Base-by-base conservation (phyloP, 2,329 filamentous ascomycete genomes). In the Cercospora berteroae region DNA sequence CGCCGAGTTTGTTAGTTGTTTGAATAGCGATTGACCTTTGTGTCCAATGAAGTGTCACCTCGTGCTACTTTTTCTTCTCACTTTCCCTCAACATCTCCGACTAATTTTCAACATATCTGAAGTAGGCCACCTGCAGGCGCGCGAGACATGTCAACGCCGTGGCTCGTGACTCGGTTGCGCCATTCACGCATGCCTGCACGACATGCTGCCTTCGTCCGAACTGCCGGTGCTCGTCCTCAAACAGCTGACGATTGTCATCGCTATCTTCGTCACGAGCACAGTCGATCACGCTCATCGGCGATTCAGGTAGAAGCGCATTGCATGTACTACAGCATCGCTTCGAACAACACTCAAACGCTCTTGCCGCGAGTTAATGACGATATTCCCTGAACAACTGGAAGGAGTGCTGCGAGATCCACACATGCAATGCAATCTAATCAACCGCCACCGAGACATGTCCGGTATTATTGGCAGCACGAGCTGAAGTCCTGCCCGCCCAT, bases 1-100 rank as follows among this genome's bases (percentile, higher is more conserved):
- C 69, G 69, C 69, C 66, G 52, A 56, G 27, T 27, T 64, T 44
- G 33, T 57, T 64, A 63, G 58, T 18, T 64, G 42, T 67, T 63
- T 60, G 59, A 60, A 64, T 63, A 69, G 65, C 55, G 55, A 64
- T 50, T 63, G 61, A 36, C 57, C 60, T 27, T 16, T 31, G 65
- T 18, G 63, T 64, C 63, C 27, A 70, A 67, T 66, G 58, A 56
- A 39, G 39, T 65, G 48, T 50, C 59, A 42, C 55, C 50, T 55
- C 27, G 18, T 63, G 58, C 33, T 52, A 42, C 36, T 42, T n/a
- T n/a, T n/a, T 16, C 6, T 8, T 7, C 36, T 42, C 36, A n/a
- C 6, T 42, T 42, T 42, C 5, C 16, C 36, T 42, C 36, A 42
- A 6, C 36, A 8, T 42, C 36, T 7, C 36, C 16, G 16, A n/a